Evolutionary conservation across 495 filamentous ascomycete genomes (phyloP), one percentile per base, ranked within the genome.

Genomic region (Hypoxylon fragiforme): DNA sequence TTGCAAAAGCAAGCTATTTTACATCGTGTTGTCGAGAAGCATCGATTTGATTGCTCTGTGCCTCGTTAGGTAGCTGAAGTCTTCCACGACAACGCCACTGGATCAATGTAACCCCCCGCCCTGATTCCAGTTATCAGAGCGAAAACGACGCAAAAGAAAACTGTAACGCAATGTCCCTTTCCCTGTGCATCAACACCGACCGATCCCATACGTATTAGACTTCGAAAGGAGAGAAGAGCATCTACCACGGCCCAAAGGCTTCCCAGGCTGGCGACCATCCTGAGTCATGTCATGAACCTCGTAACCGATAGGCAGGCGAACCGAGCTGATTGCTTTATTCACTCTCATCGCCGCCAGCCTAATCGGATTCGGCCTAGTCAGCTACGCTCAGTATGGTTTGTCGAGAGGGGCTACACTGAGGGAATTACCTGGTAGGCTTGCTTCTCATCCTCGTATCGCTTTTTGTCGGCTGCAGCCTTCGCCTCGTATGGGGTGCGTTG

Each of bases 391-490:
- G 68, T 53, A 51, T 44, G 40, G 40, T 43, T 57, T 32, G 22
- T 62, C 49, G 56, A 60, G 4, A 26, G 52, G 7, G 21, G 31
- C 24, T 51, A 34, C 19, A 20, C 21, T 24, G 19, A 31, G 44
- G 16, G 16, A 77, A 84, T 80, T 77, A 92, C 89, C 60, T 88
- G 83, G 82, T 97, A 98, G 50, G 78, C 85, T 54, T 88, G 87
- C 81, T 98, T 97, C 81, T 97, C 91, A 62, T 94, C 88, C 71
- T 97, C 92, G 64, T 97, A 98, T 54, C 94, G 88, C 86, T 96
- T 94, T 88, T 97, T 97, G 80, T 98, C 94, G 47, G 85, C 79
- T 16, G 85, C 88, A 63, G 94, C 94, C 85, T 98, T 97, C 64
- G 87, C 86, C 71, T 97, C 92, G 70, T 97, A 99, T 7, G 95